Conservation (phyloP, 371 early-diverging fungal genomes). For the Mucor racemosus region DNA sequence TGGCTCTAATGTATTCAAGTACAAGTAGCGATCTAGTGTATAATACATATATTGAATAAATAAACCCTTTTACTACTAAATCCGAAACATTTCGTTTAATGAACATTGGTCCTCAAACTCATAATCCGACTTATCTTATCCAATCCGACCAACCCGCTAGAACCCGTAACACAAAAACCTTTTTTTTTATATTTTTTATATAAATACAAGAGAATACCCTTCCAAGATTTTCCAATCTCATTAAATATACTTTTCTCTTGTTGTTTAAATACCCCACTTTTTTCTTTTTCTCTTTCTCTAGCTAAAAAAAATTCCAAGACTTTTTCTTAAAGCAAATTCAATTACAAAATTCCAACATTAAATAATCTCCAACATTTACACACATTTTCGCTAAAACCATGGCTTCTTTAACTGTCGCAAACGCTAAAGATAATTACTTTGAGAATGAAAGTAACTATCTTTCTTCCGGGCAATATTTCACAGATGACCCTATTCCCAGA, state of each 20-base stretch:
- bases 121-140: constrained; percentile 6
- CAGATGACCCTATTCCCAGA: constrained; percentile 27
- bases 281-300: neutral
- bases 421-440: constrained; percentile 12
- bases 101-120: constrained; percentile 17
- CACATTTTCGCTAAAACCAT: constrained; percentile 1
- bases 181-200: neutral
- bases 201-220: neutral
- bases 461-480: constrained; percentile 19
- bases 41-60: neutral
- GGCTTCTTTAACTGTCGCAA: constrained; percentile 16
- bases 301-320: neutral
- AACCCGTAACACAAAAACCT: constrained; percentile 26
- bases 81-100: constrained; percentile 15
- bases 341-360: neutral
- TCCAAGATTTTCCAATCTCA: neutral
- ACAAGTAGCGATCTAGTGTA: neutral
- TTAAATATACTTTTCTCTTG: neutral
- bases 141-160: constrained; percentile 25
- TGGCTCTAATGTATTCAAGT: neutral
- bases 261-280: neutral
- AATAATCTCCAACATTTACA: constrained; percentile 5
- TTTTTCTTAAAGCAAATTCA: neutral
- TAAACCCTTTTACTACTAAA: neutral
- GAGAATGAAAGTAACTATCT: constrained; percentile 9